A percentile compares a stretch with the other conserved stretches of the same genome.
Evolutionary conservation across 352 stramenopile genomes (phyloP).

Genomic region (Pythium chondricola): DNA sequence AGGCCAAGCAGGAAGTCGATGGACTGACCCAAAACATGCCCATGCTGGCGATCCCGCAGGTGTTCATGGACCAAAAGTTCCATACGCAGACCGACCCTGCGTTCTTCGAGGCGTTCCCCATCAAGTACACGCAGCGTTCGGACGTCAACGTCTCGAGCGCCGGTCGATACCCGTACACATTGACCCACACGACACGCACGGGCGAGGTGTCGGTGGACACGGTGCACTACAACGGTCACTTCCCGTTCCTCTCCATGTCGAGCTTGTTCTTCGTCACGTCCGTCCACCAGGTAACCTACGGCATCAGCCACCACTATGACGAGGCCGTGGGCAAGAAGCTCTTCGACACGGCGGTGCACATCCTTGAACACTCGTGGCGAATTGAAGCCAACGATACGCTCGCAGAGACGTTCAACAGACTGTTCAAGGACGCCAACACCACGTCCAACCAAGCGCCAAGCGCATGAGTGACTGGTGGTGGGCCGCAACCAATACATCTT

Average conservation of each 20-base stretch:
- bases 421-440: background rate
- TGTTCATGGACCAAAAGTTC: constrained; percentile 9
- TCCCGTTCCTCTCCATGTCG: background rate
- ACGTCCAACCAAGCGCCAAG: no score
- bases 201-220: constrained; percentile 4
- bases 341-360: constrained; percentile 4
- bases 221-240: background rate
- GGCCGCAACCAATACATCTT: no score
- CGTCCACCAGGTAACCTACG: constrained; percentile 4
- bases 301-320: constrained; percentile 12
- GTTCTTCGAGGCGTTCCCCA: constrained; percentile 2
- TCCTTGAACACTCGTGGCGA: constrained; percentile 9
- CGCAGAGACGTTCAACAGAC: constrained; percentile 2
- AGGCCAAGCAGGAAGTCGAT: constrained; percentile 22
- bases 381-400: constrained; percentile 1
- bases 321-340: constrained; percentile 4
- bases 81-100: constrained; percentile 3
- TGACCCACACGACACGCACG: background rate
- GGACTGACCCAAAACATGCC: background rate
- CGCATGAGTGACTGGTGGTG: no score
- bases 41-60: background rate
- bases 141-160: constrained; percentile 12
- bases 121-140: background rate
- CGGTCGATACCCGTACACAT: constrained; percentile 5
- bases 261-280: constrained; percentile 12